Percentiles rank a stretch among this genome's conserved stretches.
These are phyloP conservation scores for Microdochium nivale DNA, from an alignment of 2,329 filamentous ascomycete species.

Conservation along the genomic window DNA sequence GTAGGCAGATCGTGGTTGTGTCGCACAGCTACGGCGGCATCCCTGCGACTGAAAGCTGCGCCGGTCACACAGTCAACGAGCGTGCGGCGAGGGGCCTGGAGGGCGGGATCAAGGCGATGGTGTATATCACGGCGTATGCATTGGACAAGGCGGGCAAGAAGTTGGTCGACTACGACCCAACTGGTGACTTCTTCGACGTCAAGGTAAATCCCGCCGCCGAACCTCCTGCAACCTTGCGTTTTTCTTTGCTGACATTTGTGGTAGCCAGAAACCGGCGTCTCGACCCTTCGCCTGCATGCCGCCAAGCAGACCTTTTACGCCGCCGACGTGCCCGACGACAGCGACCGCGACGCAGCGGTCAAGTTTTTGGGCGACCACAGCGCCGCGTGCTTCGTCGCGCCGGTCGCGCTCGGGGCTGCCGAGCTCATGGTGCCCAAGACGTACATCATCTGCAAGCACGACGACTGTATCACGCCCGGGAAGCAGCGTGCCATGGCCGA, in stretches of 20 bases:
- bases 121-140: slow-evolving; percentile 18
- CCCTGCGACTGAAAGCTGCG: slow-evolving; percentile 13
- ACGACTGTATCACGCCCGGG: slow-evolving; percentile 9
- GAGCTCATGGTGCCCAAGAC: slow-evolving; percentile 15
- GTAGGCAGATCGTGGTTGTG: slow-evolving; percentile 12
- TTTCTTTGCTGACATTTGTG: neutral
- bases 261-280: neutral
- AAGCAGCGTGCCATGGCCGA: slow-evolving; percentile 13
- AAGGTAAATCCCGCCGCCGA: neutral
- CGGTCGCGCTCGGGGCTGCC: slow-evolving; percentile 9
- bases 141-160: slow-evolving; percentile 9
- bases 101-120: slow-evolving; percentile 18
- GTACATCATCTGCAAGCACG: slow-evolving; percentile 16
- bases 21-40: slow-evolving; percentile 17
- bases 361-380: slow-evolving; percentile 6
- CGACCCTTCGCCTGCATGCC: neutral
- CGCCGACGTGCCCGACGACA: neutral
- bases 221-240: neutral
- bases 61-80: slow-evolving; percentile 17
- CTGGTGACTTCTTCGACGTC: slow-evolving; percentile 8
- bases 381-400: slow-evolving; percentile 7
- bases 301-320: neutral
- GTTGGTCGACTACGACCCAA: slow-evolving; percentile 7
- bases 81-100: slow-evolving; percentile 10
- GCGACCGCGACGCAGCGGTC: neutral